These are phyloP conservation scores for Solanum hybrid DNA, from an alignment of 305 asterid species.

Conservation along the genomic window DNA sequence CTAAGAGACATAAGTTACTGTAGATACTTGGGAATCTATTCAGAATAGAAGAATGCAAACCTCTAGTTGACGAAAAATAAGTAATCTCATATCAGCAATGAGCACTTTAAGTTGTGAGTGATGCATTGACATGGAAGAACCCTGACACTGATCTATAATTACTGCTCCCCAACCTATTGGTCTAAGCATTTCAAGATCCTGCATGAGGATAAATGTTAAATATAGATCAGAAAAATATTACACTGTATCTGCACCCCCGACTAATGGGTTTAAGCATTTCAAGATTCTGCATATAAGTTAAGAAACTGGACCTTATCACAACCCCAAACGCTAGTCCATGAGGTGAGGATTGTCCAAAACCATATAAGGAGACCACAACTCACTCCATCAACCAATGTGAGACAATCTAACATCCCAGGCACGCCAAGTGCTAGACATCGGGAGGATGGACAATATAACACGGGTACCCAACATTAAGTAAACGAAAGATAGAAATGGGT, in stretches of 20 bases:
- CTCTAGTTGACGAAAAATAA: slow-evolving; percentile 8
- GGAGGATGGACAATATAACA: neutral
- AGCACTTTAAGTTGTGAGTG: slow-evolving; percentile 10
- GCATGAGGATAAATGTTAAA: neutral
- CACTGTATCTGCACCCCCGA: neutral
- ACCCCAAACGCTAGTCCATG: neutral
- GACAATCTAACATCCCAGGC: neutral
- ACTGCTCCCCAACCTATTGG: neutral
- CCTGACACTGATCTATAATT: slow-evolving; percentile 22
- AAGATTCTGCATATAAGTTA: neutral
- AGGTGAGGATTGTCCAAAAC: neutral
- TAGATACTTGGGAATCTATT: neutral
- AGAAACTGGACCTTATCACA: neutral
- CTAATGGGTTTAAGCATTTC: neutral
- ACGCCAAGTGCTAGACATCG: neutral
- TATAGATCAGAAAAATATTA: neutral
- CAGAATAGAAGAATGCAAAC: neutral
- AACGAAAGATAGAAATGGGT: neutral
- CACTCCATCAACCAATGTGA: neutral
- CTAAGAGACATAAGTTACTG: neutral
- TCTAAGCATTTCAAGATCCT: neutral
- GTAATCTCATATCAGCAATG: slow-evolving; percentile 20
- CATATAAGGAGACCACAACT: neutral
- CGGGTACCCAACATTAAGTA: neutral
- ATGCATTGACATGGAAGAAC: slow-evolving; percentile 1